Conservation (phyloP, 768 basidiomycete species). For the Inosperma sp. region DNA sequence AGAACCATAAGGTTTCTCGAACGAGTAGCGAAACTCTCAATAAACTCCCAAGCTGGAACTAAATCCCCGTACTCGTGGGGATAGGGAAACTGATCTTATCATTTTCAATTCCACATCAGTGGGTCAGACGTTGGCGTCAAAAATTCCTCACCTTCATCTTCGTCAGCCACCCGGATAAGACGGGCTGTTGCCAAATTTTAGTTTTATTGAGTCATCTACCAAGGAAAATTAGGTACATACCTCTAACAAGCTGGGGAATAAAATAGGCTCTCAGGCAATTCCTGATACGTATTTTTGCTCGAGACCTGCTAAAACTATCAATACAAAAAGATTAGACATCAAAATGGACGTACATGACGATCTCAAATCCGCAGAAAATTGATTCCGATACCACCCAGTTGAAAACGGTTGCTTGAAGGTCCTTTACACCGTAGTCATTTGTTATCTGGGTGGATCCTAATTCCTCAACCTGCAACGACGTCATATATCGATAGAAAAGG, state of each 20-base stretch:
- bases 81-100: constrained; percentile 12
- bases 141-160: constrained; percentile 14
- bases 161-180: constrained; percentile 17
- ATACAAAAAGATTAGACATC: neutral
- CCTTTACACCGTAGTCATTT: no score
- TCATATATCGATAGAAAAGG: no score
- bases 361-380: no score
- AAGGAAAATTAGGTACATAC: constrained; percentile 18
- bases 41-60: constrained; percentile 32
- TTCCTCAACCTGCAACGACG: no score
- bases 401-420: no score
- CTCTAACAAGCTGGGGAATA: constrained; percentile 35
- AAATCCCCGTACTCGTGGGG: constrained; percentile 29
- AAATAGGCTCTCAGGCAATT: constrained; percentile 36
- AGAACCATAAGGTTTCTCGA: constrained; percentile 24
- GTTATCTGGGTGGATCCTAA: no score
- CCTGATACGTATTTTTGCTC: constrained; percentile 12
- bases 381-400: no score
- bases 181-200: constrained; percentile 22
- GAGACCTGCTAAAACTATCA: neutral
- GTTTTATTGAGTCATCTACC: neutral
- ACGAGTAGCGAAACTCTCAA: constrained; percentile 23
- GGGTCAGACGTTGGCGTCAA: neutral
- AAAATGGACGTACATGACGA: neutral
- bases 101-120: neutral